Conservation (phyloP, 306 rosid species). For the Parietaria judaica region DNA sequence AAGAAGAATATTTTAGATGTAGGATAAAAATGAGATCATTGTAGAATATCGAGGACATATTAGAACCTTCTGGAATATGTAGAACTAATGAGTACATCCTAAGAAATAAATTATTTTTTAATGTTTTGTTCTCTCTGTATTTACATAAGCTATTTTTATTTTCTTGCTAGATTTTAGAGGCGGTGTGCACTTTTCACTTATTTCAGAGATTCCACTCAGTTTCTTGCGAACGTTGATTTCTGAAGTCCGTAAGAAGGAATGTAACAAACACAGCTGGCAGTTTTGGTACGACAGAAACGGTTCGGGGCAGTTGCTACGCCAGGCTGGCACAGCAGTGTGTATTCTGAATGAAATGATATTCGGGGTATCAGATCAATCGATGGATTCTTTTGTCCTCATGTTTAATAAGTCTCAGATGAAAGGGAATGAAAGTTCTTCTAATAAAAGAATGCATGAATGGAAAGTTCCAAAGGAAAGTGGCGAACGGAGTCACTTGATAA, state of each 20-base stretch:
- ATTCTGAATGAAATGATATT: conserved; percentile 86
- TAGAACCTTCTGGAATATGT: too few relatives aligned
- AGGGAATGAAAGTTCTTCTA: conserved; percentile 22
- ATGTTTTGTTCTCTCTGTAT: conserved; percentile 1
- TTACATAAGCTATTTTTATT: conserved; percentile 7
- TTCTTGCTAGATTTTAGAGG: conserved; percentile 45
- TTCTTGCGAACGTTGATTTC: conserved; percentile 65
- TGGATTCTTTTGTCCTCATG: conserved; percentile 35
- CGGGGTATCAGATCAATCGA: conserved; percentile 75
- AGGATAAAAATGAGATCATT: too few relatives aligned
- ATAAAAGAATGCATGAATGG: conserved; percentile 37
- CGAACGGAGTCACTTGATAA: conserved; percentile 49
- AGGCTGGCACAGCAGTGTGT: conserved; percentile 88
- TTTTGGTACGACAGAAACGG: conserved; percentile 79
- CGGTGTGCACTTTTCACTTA: conserved; percentile 53
- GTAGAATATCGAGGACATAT: too few relatives aligned
- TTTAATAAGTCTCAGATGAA: conserved; percentile 43
- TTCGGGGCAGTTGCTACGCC: conserved; percentile 79
- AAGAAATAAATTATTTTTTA: too few relatives aligned
- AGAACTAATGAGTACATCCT: too few relatives aligned
- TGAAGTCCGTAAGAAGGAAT: conserved; percentile 67
- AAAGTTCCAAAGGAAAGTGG: conserved; percentile 42
- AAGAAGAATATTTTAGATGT: too few relatives aligned
- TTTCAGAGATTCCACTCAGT: conserved; percentile 65
- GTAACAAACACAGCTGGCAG: conserved; percentile 70